Evolutionary conservation across 1,284 basidiomycete species (phyloP), one percentile per base, ranked within the genome.

Genomic region (Coniferiporia sulphurascens): DNA sequence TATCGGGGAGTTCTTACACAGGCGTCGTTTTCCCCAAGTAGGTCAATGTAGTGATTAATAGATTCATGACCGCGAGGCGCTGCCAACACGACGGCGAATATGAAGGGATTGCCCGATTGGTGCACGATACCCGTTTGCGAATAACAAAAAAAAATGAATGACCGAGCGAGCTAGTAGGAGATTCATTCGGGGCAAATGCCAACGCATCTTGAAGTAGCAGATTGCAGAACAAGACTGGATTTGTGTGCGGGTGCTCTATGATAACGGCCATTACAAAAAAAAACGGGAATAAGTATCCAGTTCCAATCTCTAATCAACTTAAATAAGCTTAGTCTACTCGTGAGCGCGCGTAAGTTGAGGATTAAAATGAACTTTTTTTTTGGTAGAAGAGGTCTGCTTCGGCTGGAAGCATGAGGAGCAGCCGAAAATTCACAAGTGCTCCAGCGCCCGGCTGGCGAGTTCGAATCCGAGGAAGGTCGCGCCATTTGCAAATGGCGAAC

Each of bases 381-480:
- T 38, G 36, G 38, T 41, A 10, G 7, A 3, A 3, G 38, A 12
- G 15, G 38, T 15, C 38, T 3, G 38, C 15, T 15, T 41, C 15
- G 38, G 27, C 27, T 5, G 27, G 27, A 27, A 5, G n/a, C n/a
- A n/a, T n/a, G n/a, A n/a, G 27, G 27, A 27, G 27, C 27, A 27
- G 27, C 27, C 27, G 27, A 27, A 5, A 27, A 27, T 27, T 56
- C 34, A 56, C 22, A 56, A 43, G 32, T 56, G 54, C n/a, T 48
- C 46, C 35, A 56, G 48, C 27, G 61, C 65, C 36, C 89, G 82
- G 69, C 80, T 91, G 38, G 91, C 91, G 74, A 95, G 78, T 76
- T 96, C 93, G 68, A 94, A 95, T 2, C 91, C 93, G 58, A 95
- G 82, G 80, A 95, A 95, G 0, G 93, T 96, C 1, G 91, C 91